A percentile compares a stretch with the other conserved stretches of the same genome.
These are phyloP conservation scores for Tolypocladium sp. DNA, from an alignment of 2,329 filamentous ascomycete species.

Conservation along the genomic window DNA sequence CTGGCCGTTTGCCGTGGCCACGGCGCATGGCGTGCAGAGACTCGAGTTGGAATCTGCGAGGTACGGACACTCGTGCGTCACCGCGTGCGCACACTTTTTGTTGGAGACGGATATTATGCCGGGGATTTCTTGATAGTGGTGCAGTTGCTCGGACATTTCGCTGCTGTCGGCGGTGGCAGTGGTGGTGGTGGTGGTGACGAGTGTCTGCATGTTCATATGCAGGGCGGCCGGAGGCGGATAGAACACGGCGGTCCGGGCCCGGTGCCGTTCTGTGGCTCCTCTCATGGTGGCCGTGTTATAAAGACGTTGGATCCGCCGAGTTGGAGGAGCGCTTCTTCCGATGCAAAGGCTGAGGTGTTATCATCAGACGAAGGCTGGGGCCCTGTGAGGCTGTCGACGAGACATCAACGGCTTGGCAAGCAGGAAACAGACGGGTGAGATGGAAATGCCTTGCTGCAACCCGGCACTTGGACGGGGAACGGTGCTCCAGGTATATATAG, in stretches of 20 bases:
- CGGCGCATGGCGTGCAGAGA: conserved; percentile 14
- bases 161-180: background rate
- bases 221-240: background rate
- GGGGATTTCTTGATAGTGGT: background rate
- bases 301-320: background rate
- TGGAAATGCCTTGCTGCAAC: background rate
- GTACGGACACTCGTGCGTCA: conserved; percentile 15
- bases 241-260: background rate
- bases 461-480: background rate
- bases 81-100: conserved; percentile 17
- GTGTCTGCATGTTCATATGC: background rate
- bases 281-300: conserved; percentile 1
- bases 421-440: background rate
- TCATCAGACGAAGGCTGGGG: background rate
- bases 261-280: background rate
- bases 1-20: conserved; percentile 13
- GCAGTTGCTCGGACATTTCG: background rate
- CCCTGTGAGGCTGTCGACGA: background rate
- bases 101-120: conserved; percentile 12
- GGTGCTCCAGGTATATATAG: background rate
- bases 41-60: conserved; percentile 16
- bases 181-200: background rate
- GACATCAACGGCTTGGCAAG: background rate
- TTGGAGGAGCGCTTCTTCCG: background rate
- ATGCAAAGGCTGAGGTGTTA: background rate